These are phyloP conservation scores for Fusarium odoratissimum DNA, from an alignment of 2,329 filamentous ascomycete genomes.

Conservation along the genomic window DNA sequence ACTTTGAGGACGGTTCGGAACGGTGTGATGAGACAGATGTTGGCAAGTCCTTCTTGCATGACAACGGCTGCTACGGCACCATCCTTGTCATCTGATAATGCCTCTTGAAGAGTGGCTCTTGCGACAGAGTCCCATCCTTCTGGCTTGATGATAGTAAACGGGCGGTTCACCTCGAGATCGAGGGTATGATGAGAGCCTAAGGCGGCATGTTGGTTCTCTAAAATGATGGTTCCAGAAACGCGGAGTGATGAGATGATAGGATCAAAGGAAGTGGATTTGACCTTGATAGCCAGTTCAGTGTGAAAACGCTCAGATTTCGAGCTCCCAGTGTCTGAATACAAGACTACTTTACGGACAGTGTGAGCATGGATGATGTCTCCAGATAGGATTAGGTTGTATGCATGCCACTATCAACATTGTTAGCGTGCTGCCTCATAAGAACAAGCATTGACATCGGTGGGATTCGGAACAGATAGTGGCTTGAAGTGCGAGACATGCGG, in stretches of 20 bases:
- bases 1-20: slow-evolving; percentile 79
- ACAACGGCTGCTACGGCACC: slow-evolving; percentile 90
- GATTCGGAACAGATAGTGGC: slow-evolving; percentile 13
- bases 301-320: slow-evolving; percentile 66
- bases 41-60: slow-evolving; percentile 89
- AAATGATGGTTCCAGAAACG: slow-evolving; percentile 65
- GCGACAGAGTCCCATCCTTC: slow-evolving; percentile 91
- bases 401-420: slow-evolving; percentile 61
- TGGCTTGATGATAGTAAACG: slow-evolving; percentile 89
- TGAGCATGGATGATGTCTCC: slow-evolving; percentile 66
- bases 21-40: slow-evolving; percentile 85
- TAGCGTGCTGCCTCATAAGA: slow-evolving; percentile 23
- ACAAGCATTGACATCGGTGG: slow-evolving; percentile 20
- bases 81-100: slow-evolving; percentile 80
- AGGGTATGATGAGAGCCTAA: slow-evolving; percentile 70
- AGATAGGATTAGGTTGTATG: slow-evolving; percentile 68
- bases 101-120: slow-evolving; percentile 79
- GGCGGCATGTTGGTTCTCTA: slow-evolving; percentile 64
- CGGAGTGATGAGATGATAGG: slow-evolving; percentile 65
- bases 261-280: slow-evolving; percentile 69
- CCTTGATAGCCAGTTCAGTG: slow-evolving; percentile 66
- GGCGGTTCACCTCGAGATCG: slow-evolving; percentile 87
- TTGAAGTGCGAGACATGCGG: slow-evolving; percentile 11
- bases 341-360: slow-evolving; percentile 66
- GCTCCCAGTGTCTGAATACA: slow-evolving; percentile 59